Conservation (phyloP, 2,329 filamentous ascomycete genomes). For the Sporothrix protearum region DNA sequence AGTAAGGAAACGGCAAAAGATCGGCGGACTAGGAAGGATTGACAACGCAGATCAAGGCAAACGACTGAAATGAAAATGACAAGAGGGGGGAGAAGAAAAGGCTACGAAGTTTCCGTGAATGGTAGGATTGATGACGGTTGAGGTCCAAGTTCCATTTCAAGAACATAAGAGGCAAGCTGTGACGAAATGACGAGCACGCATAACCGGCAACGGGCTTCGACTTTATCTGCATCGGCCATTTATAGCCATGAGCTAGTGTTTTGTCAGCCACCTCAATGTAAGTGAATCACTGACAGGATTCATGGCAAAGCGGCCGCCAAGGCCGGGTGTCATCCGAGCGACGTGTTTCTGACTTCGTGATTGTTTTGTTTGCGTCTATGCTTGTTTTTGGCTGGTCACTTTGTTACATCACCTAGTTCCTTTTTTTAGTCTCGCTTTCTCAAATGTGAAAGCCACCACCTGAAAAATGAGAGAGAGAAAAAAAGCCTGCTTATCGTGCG, state of each 20-base stretch:
- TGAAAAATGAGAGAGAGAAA: too few species aligned
- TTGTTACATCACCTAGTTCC: neutral
- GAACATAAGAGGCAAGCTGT: neutral
- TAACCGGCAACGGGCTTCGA: neutral
- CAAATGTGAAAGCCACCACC: too few species aligned
- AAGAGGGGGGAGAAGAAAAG: neutral
- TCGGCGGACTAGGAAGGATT: neutral
- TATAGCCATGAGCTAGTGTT: neutral
- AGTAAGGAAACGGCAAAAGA: neutral
- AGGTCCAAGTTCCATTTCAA: neutral
- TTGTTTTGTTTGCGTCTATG: neutral
- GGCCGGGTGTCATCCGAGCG: neutral
- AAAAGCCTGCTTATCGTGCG: too few species aligned
- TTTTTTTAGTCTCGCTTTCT: neutral
- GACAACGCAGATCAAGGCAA: conserved; percentile 1
- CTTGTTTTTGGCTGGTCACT: neutral
- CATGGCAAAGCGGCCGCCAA: neutral
- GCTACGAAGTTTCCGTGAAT: neutral
- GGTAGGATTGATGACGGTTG: neutral
- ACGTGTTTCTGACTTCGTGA: neutral
- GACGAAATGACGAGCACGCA: neutral
- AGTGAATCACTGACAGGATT: neutral
- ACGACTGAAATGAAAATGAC: neutral
- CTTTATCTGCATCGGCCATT: neutral
- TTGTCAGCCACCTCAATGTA: neutral